Conservation (phyloP, 768 basidiomycete genomes). For the Kwoniella sp. region DNA sequence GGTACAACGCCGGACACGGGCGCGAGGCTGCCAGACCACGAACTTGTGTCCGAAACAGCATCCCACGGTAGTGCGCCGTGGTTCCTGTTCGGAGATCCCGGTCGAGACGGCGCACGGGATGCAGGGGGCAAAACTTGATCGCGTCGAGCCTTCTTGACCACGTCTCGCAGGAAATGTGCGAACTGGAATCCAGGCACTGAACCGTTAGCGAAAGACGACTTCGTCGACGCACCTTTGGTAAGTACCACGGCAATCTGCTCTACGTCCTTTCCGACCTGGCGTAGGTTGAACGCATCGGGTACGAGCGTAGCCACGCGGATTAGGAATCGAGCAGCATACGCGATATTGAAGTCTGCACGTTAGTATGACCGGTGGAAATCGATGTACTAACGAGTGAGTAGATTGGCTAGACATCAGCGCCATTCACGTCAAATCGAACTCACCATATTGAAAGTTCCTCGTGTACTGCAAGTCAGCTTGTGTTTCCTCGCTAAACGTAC, state of each 20-base stretch:
- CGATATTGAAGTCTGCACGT: slow-evolving; percentile 15
- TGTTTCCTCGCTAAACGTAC: slow-evolving; percentile 2
- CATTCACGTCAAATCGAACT: slow-evolving; percentile 1
- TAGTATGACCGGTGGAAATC: background rate
- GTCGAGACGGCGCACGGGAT: slow-evolving; percentile 25
- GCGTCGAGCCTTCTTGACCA: slow-evolving; percentile 31
- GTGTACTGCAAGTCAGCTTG: slow-evolving; percentile 17
- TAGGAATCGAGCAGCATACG: slow-evolving; percentile 36
- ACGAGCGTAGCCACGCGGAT: slow-evolving; percentile 37
- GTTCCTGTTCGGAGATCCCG: background rate
- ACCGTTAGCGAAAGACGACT: background rate
- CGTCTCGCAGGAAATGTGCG: slow-evolving; percentile 30
- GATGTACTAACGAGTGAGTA: slow-evolving; percentile 22
- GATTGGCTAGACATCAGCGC: slow-evolving; percentile 19
- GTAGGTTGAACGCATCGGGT: slow-evolving; percentile 29
- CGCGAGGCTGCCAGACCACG: slow-evolving; percentile 4
- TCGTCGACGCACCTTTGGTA: slow-evolving; percentile 22
- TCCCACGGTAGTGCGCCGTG: slow-evolving; percentile 1
- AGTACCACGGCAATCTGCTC: slow-evolving; percentile 30
- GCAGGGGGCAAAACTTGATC: slow-evolving; percentile 35
- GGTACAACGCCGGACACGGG: background rate
- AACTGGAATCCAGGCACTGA: slow-evolving; percentile 42
- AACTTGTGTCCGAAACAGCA: background rate
- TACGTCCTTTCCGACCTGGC: slow-evolving; percentile 37
- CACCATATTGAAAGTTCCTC: slow-evolving; percentile 31